These are phyloP conservation scores for Laguncularia racemosa DNA, from an alignment of 345 rosid species.

Conservation along the genomic window DNA sequence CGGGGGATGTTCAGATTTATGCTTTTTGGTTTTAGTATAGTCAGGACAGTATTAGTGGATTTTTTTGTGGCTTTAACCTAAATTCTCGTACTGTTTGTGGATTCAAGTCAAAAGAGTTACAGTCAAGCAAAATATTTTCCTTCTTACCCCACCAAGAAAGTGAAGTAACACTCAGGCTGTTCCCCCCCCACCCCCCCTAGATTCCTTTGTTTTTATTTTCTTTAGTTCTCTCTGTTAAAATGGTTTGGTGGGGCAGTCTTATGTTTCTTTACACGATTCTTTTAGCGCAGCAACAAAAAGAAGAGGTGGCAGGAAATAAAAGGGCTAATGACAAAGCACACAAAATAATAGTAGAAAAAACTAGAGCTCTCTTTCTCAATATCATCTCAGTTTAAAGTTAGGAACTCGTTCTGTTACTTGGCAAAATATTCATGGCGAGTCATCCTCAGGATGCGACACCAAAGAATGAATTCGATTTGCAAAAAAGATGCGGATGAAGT, in stretches of 20 bases:
- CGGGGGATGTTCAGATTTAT: too few relatives aligned
- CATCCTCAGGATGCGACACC: constrained; percentile 10
- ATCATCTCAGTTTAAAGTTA: background rate
- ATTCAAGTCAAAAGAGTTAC: constrained; percentile 49
- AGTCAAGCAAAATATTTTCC: constrained; percentile 40
- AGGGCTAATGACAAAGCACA: background rate
- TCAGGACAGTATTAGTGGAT: too few relatives aligned
- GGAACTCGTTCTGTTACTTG: too few relatives aligned
- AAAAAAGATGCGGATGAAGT: constrained; percentile 9
- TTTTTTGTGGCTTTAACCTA: too few relatives aligned
- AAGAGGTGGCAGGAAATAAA: background rate
- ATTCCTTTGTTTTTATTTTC: background rate
- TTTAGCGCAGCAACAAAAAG: background rate
- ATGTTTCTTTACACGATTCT: background rate
- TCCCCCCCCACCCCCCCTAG: too few relatives aligned
- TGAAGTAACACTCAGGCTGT: constrained; percentile 23
- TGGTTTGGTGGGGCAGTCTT: background rate
- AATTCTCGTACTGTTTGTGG: constrained; percentile 2
- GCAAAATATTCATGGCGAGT: background rate
- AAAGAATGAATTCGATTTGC: constrained; percentile 25
- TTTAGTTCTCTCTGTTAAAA: background rate
- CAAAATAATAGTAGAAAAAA: background rate
- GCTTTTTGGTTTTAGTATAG: too few relatives aligned
- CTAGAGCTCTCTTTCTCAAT: background rate
- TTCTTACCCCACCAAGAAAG: constrained; percentile 58